Conservation (phyloP, 306 rosid genomes). For the Gleditsia sinensis region DNA sequence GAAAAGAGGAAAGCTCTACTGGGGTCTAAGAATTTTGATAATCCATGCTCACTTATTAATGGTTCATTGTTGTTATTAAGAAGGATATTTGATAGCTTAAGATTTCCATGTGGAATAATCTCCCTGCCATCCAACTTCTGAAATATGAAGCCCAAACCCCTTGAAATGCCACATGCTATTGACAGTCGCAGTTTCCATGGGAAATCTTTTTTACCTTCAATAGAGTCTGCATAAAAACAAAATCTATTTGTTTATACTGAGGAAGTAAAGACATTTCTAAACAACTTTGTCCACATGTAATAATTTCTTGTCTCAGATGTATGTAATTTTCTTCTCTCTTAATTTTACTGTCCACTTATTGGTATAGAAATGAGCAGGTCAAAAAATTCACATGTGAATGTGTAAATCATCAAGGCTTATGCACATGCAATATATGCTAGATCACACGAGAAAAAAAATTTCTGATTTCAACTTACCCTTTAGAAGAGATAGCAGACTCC, state of each 20-base stretch:
- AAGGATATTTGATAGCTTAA: conserved; percentile 79
- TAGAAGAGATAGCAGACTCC: conserved; percentile 71
- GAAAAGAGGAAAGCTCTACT: conserved; percentile 36
- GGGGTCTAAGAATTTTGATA: conserved; percentile 60
- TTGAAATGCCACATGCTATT: conserved; percentile 70
- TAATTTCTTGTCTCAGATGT: not conserved
- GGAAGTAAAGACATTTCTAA: not conserved
- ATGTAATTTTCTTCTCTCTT: not conserved
- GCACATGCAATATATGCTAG: not conserved
- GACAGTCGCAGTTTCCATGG: conserved; percentile 62
- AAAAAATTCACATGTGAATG: no score
- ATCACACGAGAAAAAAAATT: not conserved
- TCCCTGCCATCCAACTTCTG: conserved; percentile 40
- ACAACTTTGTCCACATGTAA: not conserved
- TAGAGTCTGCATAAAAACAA: conserved; percentile 46
- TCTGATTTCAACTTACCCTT: conserved; percentile 47
- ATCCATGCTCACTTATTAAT: conserved; percentile 72
- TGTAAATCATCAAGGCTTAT: not conserved
- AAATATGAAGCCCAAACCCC: conserved; percentile 60
- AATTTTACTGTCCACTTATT: no score
- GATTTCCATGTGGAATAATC: conserved; percentile 75
- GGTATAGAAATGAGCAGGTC: no score
- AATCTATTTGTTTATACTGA: not conserved
- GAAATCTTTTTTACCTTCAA: conserved; percentile 56
- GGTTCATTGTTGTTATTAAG: conserved; percentile 59